Base-by-base conservation (phyloP, 257 asterid genomes). In the Leonotis leonurus region DNA sequence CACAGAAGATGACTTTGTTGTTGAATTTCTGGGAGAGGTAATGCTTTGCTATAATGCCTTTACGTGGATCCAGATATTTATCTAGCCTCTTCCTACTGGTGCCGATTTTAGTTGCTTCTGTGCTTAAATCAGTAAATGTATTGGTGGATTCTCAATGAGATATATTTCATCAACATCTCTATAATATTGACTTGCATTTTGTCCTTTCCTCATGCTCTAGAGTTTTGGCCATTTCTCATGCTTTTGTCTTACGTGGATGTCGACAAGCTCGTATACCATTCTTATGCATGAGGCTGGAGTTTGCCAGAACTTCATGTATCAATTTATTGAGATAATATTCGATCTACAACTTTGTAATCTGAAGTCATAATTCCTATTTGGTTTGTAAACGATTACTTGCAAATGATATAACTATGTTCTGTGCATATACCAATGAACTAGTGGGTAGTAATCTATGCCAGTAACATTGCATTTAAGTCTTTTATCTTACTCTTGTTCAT, bases 11-110 rank as follows among this genome's bases (percentile, higher is more conserved):
- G 99, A 93, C 80, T 93, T 93, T 74, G 95, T 93, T 46, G 99
- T 93, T 63, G 97, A 93, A 77, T 93, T 93, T 80, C 67, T 93
- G 61, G 99, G 99, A 69, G 99, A 93, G 99, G 99, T 93, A 78
- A 74, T 79, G 17, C 9, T 68, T 54, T 41, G 39, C 50, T 41
- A 32, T 41, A 35, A 48, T 61, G 24, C 45, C 65, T 35, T 65
- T 57, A 6, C 20, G 29, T 46, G 35, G 29, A 30, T 35, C 39
- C n/a, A 25, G 40, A 41, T 51, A 16, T 51, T 37, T n/a, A 26
- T 63, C 45, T 26, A 24, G 20, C 27, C 24, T 12, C 9, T 56
- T 51, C 20, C 36, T 32, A 32, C 52, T 57, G 32, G 14, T 8
- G 26, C n/a, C 25, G 45, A 9, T 16, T 30, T 69, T 65, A 27